Conservation (phyloP, 768 basidiomycete species). For the Amanita phalloides region DNA sequence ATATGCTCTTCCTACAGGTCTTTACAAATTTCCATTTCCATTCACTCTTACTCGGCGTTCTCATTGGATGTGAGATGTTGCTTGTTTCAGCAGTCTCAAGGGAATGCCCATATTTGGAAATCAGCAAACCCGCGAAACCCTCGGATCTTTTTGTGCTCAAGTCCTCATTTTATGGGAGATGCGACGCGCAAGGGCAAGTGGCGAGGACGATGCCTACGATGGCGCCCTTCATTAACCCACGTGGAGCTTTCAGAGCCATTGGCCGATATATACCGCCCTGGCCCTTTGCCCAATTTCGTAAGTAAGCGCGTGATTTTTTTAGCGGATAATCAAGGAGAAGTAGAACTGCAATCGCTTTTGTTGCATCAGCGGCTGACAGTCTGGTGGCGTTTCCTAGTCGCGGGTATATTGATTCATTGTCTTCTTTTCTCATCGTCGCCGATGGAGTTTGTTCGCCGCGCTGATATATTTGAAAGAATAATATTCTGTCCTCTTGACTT, state of each 20-base stretch:
- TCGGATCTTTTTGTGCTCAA: not conserved
- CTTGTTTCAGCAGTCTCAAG: constrained; percentile 3
- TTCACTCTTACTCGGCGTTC: not conserved
- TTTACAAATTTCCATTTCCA: not conserved
- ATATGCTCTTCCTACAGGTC: not conserved
- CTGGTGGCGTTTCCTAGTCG: not conserved
- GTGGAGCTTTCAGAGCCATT: not conserved
- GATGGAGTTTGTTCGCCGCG: not conserved
- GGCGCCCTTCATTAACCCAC: not conserved
- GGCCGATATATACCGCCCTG: not conserved
- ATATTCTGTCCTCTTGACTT: not conserved
- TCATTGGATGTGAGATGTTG: not conserved
- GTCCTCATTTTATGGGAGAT: not conserved
- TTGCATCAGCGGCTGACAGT: not conserved
- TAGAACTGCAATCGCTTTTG: not conserved
- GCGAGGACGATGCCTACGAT: not conserved
- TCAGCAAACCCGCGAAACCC: not conserved
- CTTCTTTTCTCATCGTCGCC: not conserved
- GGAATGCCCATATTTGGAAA: constrained; percentile 1
- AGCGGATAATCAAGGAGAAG: not conserved
- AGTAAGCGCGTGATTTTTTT: not conserved
- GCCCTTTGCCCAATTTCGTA: not conserved
- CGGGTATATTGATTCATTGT: not conserved
- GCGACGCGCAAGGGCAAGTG: not conserved
- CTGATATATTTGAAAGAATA: not conserved